These are phyloP conservation scores for Bolboschoenus planiculmis DNA, from an alignment of 176 grass and related monocot species.

Conservation along the genomic window DNA sequence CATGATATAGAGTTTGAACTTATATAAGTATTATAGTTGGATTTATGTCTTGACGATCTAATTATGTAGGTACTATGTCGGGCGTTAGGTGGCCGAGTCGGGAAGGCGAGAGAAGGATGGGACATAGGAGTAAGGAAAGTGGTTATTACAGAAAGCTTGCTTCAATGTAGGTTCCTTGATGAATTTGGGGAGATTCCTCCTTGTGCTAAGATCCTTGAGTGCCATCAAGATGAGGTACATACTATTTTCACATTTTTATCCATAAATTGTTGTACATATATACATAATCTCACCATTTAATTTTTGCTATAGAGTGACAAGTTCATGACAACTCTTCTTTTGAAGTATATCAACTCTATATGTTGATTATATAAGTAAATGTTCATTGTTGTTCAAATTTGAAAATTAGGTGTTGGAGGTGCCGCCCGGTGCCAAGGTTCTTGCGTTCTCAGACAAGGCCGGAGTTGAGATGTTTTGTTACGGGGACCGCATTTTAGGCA, in stretches of 20 bases:
- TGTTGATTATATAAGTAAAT: too few species aligned
- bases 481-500: constrained; percentile 53
- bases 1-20: neutral
- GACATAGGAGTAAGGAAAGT: constrained; percentile 71
- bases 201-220: constrained; percentile 52
- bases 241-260: neutral
- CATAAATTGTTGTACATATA: neutral
- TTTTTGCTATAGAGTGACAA: too few species aligned
- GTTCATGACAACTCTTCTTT: too few species aligned
- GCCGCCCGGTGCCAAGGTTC: constrained; percentile 54
- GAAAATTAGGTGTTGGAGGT: constrained; percentile 62
- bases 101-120: constrained; percentile 46
- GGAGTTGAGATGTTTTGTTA: constrained; percentile 72
- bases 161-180: constrained; percentile 30
- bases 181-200: constrained; percentile 24
- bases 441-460: constrained; percentile 62
- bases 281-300: neutral
- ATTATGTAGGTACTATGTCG: constrained; percentile 56
- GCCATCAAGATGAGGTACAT: constrained; percentile 74
- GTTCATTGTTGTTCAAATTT: neutral
- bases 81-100: constrained; percentile 56
- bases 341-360: too few species aligned
- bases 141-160: constrained; percentile 22
- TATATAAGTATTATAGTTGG: neutral
- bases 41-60: neutral